Evolutionary conservation across 2,329 filamentous ascomycete genomes (phyloP).

Genomic region (Trichoderma endophyticum): DNA sequence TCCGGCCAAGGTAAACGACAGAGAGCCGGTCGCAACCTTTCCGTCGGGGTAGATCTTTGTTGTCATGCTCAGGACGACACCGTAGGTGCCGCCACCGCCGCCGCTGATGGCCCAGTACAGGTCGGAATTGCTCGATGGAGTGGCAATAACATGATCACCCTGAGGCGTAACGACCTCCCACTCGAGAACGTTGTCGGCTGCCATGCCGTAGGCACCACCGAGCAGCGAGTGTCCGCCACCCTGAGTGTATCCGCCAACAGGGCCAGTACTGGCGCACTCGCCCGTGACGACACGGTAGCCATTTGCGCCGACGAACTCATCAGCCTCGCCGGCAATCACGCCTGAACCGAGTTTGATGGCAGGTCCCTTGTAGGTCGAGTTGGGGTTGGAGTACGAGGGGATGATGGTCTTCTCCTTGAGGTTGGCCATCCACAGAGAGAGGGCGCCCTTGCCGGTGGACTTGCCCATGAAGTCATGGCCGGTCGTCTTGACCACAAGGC

Average conservation of each 20-base stretch:
- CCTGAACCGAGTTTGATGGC: conserved; percentile 54
- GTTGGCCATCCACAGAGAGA: conserved; percentile 41
- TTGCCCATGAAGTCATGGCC: conserved; percentile 35
- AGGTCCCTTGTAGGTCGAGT: conserved; percentile 36
- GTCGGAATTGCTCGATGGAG: conserved; percentile 21
- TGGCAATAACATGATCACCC: conserved; percentile 42
- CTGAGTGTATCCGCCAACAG: no score
- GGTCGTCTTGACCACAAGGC: conserved; percentile 32
- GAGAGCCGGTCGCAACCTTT: no score
- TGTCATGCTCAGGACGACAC: no score
- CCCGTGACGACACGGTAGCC: conserved; percentile 49
- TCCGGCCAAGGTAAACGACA: no score
- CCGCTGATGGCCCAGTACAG: no score
- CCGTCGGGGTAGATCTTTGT: no score
- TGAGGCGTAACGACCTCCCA: conserved; percentile 44
- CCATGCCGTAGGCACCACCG: conserved; percentile 42
- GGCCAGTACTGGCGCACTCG: conserved; percentile 27
- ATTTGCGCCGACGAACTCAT: no score
- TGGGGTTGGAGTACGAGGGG: conserved; percentile 16
- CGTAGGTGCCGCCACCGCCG: no score
- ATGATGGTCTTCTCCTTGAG: conserved; percentile 32
- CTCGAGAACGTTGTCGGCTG: conserved; percentile 47
- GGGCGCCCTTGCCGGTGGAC: conserved; percentile 35
- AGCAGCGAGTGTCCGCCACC: conserved; percentile 30
- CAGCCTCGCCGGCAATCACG: conserved; percentile 33